Evolutionary conservation across 2,329 filamentous ascomycete species (phyloP), one percentile per base, ranked within the genome.

Genomic region (Byssothecium circinans): DNA sequence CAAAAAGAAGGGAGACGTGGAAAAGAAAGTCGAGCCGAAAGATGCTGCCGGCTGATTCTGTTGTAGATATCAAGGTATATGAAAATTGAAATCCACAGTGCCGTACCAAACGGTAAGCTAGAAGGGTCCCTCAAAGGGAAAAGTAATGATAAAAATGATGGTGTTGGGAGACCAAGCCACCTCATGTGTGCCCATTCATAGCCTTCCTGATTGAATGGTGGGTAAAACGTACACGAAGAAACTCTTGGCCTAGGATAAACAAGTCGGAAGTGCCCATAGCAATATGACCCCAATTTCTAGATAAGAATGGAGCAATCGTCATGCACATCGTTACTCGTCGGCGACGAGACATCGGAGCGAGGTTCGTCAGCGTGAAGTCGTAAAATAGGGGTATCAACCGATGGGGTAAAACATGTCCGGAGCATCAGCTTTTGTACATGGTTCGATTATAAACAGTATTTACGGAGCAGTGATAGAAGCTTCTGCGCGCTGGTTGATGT

Each of bases 401-500:
- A 39, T 41, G 27, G 22, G 49, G 23, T 18, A 42, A 35, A n/a
- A 41, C 34, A 44, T 36, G 38, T 46, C 40, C 20, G 46, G 29
- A 30, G 19, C 19, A 34, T 41, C 36, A 32, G 34, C 27, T 36
- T 60, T 58, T 57, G 51, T 60, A 54, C 62, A 64, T 39, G 54
- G 46, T 47, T 43, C 43, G 34, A 48, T 22, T 38, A 50, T 39
- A 45, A 45, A 38, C 22, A 48, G 30, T 53, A 54, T 63, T 65
- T 65, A 69, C 56, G 61, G 57, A 33, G 57, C 46, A 29, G 48
- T 52, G 8, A 68, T 58, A 19, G 78, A 81, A 19, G 72, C 70
- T 59, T 80, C 78, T 19, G 82, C 80, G 54, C 84, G 78, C 51
- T 81, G 80, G 59, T 81, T 82, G 73, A 86, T 81, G 56, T 84